Conservation (phyloP, 129 eudicot genomes). For the Centrapalus pauciflorus region DNA sequence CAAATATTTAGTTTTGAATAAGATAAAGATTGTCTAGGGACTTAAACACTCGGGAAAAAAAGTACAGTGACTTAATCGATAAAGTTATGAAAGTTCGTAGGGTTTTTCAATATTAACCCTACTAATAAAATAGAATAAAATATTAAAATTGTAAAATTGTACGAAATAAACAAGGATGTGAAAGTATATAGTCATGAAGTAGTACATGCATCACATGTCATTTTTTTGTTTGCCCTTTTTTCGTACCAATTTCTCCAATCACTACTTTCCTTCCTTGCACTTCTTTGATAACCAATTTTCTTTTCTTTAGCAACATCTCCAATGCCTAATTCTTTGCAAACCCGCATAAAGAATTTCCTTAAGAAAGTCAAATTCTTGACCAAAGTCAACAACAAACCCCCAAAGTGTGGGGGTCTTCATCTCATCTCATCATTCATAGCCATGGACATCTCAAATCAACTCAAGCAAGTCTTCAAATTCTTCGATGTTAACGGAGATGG, state of each 20-base stretch:
- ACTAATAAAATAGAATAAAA: not conserved
- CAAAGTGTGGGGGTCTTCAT: constrained; percentile 31
- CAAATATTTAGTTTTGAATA: too few species aligned
- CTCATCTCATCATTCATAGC: constrained; percentile 38
- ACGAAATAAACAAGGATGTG: not conserved
- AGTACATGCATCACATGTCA: constrained; percentile 17
- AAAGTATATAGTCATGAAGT: not conserved
- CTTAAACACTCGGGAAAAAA: too few species aligned
- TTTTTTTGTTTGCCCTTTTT: constrained; percentile 10
- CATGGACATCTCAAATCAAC: constrained; percentile 49
- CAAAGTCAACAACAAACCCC: constrained; percentile 25
- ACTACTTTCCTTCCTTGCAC: not conserved
- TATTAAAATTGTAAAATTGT: not conserved
- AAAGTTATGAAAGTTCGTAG: too few species aligned
- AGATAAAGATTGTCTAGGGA: too few species aligned
- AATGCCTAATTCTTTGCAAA: constrained; percentile 27
- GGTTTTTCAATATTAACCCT: not conserved
- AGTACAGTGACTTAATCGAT: too few species aligned
- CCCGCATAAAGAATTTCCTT: constrained; percentile 20
- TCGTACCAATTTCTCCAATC: not conserved
- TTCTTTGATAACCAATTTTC: constrained; percentile 8
- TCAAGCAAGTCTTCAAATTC: constrained; percentile 70
- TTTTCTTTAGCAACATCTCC: constrained; percentile 15
- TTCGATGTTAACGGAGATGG: constrained; percentile 77
- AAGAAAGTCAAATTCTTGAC: constrained; percentile 29